These are phyloP conservation scores for Clitopilus hobsonii DNA, from an alignment of 768 basidiomycete species.

Conservation along the genomic window DNA sequence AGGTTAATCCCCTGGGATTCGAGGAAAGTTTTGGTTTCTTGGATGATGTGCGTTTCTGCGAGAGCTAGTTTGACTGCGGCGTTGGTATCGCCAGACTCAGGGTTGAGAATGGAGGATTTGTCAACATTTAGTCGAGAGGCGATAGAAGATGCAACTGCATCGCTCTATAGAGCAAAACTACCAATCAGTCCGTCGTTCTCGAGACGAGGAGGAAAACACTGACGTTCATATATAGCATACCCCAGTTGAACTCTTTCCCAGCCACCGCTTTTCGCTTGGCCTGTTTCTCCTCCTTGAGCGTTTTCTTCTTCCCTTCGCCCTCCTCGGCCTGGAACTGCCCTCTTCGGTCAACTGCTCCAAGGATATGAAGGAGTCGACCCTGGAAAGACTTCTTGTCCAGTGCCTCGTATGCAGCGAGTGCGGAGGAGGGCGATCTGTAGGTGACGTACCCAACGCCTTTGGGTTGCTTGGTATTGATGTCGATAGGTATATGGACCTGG, in stretches of 20 bases:
- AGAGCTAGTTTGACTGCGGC: constrained; percentile 93
- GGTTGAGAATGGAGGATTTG: constrained; percentile 86
- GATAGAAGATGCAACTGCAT: constrained; percentile 88
- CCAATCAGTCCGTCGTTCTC: constrained; percentile 10
- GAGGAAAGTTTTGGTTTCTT: constrained; percentile 89
- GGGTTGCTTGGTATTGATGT: constrained; percentile 35
- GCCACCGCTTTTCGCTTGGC: constrained; percentile 63
- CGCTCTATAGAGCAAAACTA: constrained; percentile 50
- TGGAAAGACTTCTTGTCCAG: constrained; percentile 87
- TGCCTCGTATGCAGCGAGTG: constrained; percentile 65
- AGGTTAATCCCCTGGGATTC: constrained; percentile 68
- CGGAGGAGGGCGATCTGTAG: constrained; percentile 33
- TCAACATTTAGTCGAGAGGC: constrained; percentile 84
- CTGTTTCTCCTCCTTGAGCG: constrained; percentile 56
- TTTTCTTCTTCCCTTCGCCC: constrained; percentile 38
- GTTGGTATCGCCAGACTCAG: constrained; percentile 59
- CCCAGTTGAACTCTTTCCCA: constrained; percentile 87
- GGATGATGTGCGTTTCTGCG: constrained; percentile 94
- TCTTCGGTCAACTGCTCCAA: constrained; percentile 75
- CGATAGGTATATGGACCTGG: constrained; percentile 48
- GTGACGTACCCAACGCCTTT: constrained; percentile 53
- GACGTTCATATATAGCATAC: constrained; percentile 97
- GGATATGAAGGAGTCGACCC: constrained; percentile 86
- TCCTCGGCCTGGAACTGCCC: constrained; percentile 40
- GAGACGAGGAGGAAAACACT: constrained; percentile 28